Conservation (phyloP, 345 rosid genomes). For the Acer saccharum region DNA sequence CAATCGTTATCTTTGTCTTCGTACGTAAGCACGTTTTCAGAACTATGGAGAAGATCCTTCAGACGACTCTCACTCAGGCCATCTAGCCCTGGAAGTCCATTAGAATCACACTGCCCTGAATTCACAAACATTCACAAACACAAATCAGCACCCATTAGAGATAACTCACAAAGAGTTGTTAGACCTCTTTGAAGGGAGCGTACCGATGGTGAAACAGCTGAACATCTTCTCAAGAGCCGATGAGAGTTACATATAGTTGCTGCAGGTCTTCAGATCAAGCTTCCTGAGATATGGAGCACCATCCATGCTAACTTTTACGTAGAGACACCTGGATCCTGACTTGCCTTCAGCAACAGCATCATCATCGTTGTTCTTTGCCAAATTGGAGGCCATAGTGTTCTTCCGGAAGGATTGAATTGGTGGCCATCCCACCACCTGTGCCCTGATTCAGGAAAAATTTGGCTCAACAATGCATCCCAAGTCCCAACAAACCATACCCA, state of each 20-base stretch:
- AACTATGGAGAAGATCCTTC: constrained; percentile 53
- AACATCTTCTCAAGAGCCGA: constrained; percentile 61
- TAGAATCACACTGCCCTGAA: constrained; percentile 51
- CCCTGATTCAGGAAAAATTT: constrained; percentile 35
- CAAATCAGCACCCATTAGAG: not conserved
- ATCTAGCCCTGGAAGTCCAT: constrained; percentile 44
- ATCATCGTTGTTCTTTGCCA: constrained; percentile 45
- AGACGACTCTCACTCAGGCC: constrained; percentile 37
- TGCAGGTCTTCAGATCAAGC: constrained; percentile 48
- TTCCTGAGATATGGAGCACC: constrained; percentile 64
- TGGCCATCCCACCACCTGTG: constrained; percentile 76
- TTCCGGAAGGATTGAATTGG: constrained; percentile 61
- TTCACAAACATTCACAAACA: constrained; percentile 14
- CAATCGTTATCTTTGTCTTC: constrained; percentile 65
- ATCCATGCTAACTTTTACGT: constrained; percentile 69
- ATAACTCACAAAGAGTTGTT: not conserved
- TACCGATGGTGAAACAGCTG: constrained; percentile 64
- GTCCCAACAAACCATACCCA: not conserved
- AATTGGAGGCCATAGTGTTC: constrained; percentile 50
- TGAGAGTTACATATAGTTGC: constrained; percentile 45
- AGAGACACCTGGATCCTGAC: constrained; percentile 43
- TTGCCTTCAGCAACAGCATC: constrained; percentile 43
- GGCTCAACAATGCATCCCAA: constrained; percentile 14
- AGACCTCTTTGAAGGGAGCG: not conserved
- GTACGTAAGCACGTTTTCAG: constrained; percentile 55